A percentile compares a stretch with the other conserved stretches of the same genome.
These are phyloP conservation scores for Vanderwaltozyma verrucispora DNA, from an alignment of 805 yeast species.

Conservation along the genomic window DNA sequence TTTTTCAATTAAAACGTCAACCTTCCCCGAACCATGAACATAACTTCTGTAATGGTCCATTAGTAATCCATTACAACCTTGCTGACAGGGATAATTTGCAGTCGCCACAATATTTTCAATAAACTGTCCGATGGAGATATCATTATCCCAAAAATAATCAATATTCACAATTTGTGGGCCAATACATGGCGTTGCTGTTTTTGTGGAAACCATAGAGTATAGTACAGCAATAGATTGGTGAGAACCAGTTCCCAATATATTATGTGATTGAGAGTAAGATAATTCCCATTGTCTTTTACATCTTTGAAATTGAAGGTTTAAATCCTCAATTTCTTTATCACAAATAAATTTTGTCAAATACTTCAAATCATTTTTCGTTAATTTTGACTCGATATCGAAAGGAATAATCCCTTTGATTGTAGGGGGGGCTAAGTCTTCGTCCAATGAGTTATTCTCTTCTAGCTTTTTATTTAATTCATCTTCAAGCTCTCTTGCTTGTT, in stretches of 20 bases:
- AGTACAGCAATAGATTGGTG: conserved; percentile 75
- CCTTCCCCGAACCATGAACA: conserved; percentile 78
- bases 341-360: conserved; percentile 26
- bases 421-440: conserved; percentile 18
- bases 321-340: conserved; percentile 23
- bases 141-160: conserved; percentile 85
- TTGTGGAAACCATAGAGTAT: conserved; percentile 72
- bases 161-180: conserved; percentile 83
- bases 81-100: conserved; percentile 59
- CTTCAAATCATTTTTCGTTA: conserved; percentile 26
- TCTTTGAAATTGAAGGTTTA: conserved; percentile 25
- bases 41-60: conserved; percentile 75
- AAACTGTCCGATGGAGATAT: conserved; percentile 80
- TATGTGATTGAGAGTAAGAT: conserved; percentile 39
- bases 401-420: conserved; percentile 5
- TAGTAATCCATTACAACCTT: conserved; percentile 65
- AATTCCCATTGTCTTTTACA: conserved; percentile 59
- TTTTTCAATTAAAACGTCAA: conserved; percentile 65
- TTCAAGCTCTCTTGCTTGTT: conserved; percentile 46
- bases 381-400: conserved; percentile 17
- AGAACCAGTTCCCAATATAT: conserved; percentile 53
- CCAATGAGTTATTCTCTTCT: conserved; percentile 8
- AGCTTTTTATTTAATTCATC: conserved; percentile 23
- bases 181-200: conserved; percentile 81
- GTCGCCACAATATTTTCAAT: conserved; percentile 69